These are phyloP conservation scores for Fragilariopsis cylindrus DNA, from an alignment of 108 stramenopile species.

Conservation along the genomic window DNA sequence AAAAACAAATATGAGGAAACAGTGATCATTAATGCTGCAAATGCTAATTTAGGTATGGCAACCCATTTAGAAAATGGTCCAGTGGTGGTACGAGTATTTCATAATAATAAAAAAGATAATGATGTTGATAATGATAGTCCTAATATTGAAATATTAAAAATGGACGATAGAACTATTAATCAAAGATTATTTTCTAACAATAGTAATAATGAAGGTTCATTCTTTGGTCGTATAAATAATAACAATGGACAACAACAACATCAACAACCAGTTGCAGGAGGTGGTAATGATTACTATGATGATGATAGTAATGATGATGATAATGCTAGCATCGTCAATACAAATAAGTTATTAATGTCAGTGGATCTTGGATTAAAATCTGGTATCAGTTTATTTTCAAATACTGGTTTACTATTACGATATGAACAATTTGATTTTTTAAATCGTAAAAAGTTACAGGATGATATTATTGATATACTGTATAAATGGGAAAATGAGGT, in stretches of 20 bases:
- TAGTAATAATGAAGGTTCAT: not conserved
- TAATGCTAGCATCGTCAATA: not conserved
- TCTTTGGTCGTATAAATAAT: not conserved
- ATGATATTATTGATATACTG: slow-evolving; percentile 10
- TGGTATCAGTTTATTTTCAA: slow-evolving; percentile 37
- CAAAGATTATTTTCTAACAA: not conserved
- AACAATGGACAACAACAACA: not conserved
- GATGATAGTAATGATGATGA: not conserved
- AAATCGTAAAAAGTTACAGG: slow-evolving; percentile 15
- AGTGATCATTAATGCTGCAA: slow-evolving; percentile 72
- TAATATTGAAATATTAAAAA: slow-evolving; percentile 14
- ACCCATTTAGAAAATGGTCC: slow-evolving; percentile 60
- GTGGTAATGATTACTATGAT: not conserved
- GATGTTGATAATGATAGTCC: slow-evolving; percentile 5
- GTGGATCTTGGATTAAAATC: slow-evolving; percentile 52
- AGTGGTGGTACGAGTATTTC: slow-evolving; percentile 37
- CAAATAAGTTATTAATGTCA: slow-evolving; percentile 29
- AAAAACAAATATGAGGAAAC: slow-evolving; percentile 37
- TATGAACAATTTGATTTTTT: slow-evolving; percentile 41
- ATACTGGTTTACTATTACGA: slow-evolving; percentile 33
- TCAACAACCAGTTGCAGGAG: too few species aligned
- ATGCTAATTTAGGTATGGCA: slow-evolving; percentile 72
- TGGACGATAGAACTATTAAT: slow-evolving; percentile 26
- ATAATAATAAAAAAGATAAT: too few species aligned
- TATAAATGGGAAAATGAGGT: slow-evolving; percentile 32